Evolutionary conservation across 139 green algal species (phyloP).

Genomic region (Tetradesmus lagerheimii): DNA sequence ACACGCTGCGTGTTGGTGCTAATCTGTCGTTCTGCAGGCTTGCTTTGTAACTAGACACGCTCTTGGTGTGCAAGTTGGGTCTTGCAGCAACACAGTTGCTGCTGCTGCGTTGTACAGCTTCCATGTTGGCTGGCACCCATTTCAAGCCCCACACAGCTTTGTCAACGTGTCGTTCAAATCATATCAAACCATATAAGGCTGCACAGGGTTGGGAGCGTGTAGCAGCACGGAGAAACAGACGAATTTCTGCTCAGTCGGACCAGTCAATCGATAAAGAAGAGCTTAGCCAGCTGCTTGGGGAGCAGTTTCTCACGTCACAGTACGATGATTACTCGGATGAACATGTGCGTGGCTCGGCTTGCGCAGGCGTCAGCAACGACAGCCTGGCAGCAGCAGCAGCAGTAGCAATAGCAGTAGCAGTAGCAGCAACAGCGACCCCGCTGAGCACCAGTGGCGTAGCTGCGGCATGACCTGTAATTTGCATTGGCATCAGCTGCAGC

Average conservation of each 20-base stretch:
- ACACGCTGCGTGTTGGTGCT: no score
- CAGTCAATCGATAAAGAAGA: conserved; percentile 29
- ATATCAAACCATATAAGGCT: not conserved
- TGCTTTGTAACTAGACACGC: not conserved
- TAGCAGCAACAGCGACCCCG: not conserved
- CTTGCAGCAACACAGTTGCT: no score
- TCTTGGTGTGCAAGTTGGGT: not conserved
- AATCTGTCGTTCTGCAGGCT: no score
- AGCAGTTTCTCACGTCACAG: not conserved
- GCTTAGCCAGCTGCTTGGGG: not conserved
- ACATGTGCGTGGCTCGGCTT: not conserved
- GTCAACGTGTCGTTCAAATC: not conserved
- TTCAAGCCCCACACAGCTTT: not conserved
- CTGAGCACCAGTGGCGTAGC: not conserved
- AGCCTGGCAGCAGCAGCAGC: not conserved
- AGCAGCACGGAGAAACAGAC: not conserved
- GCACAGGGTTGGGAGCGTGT: not conserved
- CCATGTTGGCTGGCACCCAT: not conserved
- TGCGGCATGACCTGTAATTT: not conserved
- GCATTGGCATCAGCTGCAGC: not conserved
- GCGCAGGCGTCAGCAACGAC: not conserved
- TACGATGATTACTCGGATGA: conserved; percentile 40
- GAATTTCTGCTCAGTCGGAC: not conserved
- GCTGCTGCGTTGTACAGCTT: not conserved
- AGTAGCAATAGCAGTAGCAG: not conserved